Evolutionary conservation across 345 rosid species (phyloP).

Genomic region (Citrus mangshanensis): DNA sequence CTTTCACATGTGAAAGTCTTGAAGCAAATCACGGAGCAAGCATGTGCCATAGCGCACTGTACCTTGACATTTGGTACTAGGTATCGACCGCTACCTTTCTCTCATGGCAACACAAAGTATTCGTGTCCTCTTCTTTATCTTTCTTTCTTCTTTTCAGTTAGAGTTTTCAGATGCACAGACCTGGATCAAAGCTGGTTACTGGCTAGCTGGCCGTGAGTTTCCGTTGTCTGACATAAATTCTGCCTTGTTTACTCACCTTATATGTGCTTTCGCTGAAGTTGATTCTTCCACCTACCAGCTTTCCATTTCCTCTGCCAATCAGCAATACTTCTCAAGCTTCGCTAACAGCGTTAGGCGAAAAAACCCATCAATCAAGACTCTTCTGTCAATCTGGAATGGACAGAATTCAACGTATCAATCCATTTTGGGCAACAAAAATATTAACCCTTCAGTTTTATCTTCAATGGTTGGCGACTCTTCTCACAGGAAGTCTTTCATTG

Average conservation of each 20-base stretch:
- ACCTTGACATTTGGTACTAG: not conserved
- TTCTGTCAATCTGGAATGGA: slow-evolving; percentile 19
- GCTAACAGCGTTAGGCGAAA: slow-evolving; percentile 5
- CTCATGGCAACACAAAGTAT: not conserved
- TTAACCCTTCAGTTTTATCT: slow-evolving; percentile 24
- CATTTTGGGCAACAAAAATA: not conserved
- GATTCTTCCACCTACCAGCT: slow-evolving; percentile 9
- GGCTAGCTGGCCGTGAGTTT: not conserved
- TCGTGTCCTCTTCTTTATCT: not conserved
- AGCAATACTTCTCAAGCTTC: slow-evolving; percentile 10
- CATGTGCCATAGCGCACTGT: not conserved
- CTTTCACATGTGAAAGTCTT: not conserved
- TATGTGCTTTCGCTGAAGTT: slow-evolving; percentile 11
- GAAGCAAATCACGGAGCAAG: not conserved
- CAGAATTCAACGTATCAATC: not conserved
- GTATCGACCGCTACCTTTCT: not conserved
- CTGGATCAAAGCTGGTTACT: slow-evolving; percentile 15
- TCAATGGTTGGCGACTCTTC: slow-evolving; percentile 19
- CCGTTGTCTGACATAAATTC: slow-evolving; percentile 10
- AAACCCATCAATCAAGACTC: slow-evolving; percentile 18
- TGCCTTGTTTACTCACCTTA: slow-evolving; percentile 16
- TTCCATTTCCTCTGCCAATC: slow-evolving; percentile 1
- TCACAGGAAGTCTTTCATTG: slow-evolving; percentile 20
- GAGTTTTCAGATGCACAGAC: not conserved
- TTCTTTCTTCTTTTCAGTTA: not conserved